Percentiles rank a stretch among this genome's conserved stretches.
phyloP scores from a whole-genome alignment of 345 rosid genomes.

The Linum usitatissimum region DNA sequence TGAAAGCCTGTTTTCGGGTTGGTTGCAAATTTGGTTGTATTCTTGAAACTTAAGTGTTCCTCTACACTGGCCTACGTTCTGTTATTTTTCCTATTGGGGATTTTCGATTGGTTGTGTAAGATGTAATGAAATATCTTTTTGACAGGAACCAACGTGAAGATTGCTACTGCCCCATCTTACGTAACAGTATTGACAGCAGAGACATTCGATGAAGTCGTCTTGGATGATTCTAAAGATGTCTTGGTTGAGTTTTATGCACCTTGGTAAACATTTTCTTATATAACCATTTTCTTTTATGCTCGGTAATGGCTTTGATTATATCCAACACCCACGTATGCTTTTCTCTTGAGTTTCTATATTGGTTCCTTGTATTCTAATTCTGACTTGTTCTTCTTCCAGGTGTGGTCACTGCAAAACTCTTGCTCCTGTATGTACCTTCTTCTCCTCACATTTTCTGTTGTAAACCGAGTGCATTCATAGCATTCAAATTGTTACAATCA shows the following conservation, averaged over 20 bases:
- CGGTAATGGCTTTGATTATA: background rate
- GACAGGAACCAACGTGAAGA: slow-evolving; percentile 7
- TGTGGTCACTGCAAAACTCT: slow-evolving; percentile 97
- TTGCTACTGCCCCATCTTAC: background rate
- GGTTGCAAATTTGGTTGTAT: background rate
- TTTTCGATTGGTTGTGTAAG: background rate
- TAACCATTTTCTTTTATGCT: background rate
- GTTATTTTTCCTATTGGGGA: background rate
- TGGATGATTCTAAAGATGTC: slow-evolving; percentile 10
- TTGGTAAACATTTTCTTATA: background rate
- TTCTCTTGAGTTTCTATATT: background rate
- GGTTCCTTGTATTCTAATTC: slow-evolving; percentile 8
- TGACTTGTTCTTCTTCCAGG: slow-evolving; percentile 39
- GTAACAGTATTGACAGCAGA: slow-evolving; percentile 3
- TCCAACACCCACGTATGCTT: background rate
- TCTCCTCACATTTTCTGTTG: background rate
- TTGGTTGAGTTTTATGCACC: slow-evolving; percentile 10
- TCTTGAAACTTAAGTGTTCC: background rate
- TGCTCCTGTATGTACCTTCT: slow-evolving; percentile 67
- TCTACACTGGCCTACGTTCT: background rate
- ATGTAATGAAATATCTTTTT: background rate
- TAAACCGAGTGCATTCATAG: background rate
- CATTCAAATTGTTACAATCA: background rate
- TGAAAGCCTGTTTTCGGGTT: background rate
- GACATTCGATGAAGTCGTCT: slow-evolving; percentile 1